Percentiles rank a stretch among this genome's conserved stretches.
phyloP scores from a whole-genome alignment of 768 basidiomycete species.

The Pulveroboletus sp. region DNA sequence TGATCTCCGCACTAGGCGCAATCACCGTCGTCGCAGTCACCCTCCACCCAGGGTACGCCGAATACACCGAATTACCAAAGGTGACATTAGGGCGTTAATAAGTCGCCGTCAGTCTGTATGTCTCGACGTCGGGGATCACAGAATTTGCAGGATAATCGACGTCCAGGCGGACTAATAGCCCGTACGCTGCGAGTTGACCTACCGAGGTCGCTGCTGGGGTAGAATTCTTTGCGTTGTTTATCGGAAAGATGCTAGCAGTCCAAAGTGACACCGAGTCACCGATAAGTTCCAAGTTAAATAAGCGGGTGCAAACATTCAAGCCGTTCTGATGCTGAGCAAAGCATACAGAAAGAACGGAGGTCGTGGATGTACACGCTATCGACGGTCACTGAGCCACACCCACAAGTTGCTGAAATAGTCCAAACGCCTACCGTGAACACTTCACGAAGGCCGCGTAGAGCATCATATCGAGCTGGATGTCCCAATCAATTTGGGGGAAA shows the following conservation, averaged over 20 bases:
- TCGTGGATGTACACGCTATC: slow-evolving; percentile 47
- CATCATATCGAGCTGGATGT: slow-evolving; percentile 6
- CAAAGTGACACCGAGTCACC: slow-evolving; percentile 40
- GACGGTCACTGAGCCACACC: background rate
- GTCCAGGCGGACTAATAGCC: no score
- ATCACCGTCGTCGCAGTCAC: no score
- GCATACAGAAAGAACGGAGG: slow-evolving; percentile 41
- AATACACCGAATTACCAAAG: no score
- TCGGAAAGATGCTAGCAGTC: slow-evolving; percentile 48
- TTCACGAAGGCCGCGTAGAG: slow-evolving; percentile 36
- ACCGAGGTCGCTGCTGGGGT: no score
- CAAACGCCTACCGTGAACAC: slow-evolving; percentile 36
- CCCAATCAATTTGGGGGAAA: background rate
- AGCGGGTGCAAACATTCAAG: background rate
- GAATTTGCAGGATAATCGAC: no score
- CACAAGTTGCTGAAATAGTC: background rate
- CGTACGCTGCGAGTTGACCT: no score
- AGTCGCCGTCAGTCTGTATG: no score
- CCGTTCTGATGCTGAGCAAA: slow-evolving; percentile 35
- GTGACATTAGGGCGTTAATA: no score
- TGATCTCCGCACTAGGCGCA: no score
- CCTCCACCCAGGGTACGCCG: no score
- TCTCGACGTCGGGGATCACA: no score
- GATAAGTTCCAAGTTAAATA: slow-evolving; percentile 42
- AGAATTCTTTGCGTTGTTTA: slow-evolving; percentile 9